Evolutionary conservation across 805 yeast species (phyloP).

Genomic region (Lipomyces japonicus): DNA sequence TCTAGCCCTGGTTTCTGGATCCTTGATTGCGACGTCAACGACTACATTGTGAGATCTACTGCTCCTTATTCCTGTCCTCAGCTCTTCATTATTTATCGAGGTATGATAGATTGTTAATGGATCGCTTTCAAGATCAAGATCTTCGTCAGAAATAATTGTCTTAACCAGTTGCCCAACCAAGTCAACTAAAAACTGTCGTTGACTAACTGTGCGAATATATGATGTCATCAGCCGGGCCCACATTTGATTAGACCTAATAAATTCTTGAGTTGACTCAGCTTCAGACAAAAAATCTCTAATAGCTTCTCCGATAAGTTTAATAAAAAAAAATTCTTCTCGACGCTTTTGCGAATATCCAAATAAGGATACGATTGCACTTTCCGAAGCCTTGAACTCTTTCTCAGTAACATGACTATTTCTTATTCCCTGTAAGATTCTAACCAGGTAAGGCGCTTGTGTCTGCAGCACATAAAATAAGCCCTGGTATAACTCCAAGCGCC

Average conservation of each 20-base stretch:
- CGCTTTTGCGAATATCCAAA: slow-evolving; percentile 43
- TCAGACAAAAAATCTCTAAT: slow-evolving; percentile 32
- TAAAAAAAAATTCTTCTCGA: slow-evolving; percentile 67
- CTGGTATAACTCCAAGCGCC: slow-evolving; percentile 64
- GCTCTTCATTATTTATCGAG: slow-evolving; percentile 36
- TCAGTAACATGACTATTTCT: slow-evolving; percentile 30
- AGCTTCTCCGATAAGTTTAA: slow-evolving; percentile 50
- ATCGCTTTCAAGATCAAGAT: slow-evolving; percentile 70
- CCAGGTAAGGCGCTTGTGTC: slow-evolving; percentile 72
- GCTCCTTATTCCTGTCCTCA: slow-evolving; percentile 37
- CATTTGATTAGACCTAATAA: slow-evolving; percentile 34
- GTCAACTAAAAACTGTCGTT: slow-evolving; percentile 35
- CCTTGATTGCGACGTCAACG: slow-evolving; percentile 72
- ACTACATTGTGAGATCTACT: slow-evolving; percentile 43
- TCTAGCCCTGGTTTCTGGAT: slow-evolving; percentile 61
- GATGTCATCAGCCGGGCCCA: slow-evolving; percentile 46
- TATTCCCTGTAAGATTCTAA: slow-evolving; percentile 46
- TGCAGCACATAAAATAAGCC: slow-evolving; percentile 78
- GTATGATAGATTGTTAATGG: slow-evolving; percentile 48
- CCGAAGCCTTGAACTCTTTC: slow-evolving; percentile 36
- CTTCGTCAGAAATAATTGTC: slow-evolving; percentile 37
- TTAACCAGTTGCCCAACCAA: slow-evolving; percentile 43
- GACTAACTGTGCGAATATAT: slow-evolving; percentile 41
- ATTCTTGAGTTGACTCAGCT: slow-evolving; percentile 23
- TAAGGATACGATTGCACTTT: slow-evolving; percentile 35